Base-by-base conservation (phyloP, 163 green algal genomes). In the Trebouxia gelatinosa region DNA sequence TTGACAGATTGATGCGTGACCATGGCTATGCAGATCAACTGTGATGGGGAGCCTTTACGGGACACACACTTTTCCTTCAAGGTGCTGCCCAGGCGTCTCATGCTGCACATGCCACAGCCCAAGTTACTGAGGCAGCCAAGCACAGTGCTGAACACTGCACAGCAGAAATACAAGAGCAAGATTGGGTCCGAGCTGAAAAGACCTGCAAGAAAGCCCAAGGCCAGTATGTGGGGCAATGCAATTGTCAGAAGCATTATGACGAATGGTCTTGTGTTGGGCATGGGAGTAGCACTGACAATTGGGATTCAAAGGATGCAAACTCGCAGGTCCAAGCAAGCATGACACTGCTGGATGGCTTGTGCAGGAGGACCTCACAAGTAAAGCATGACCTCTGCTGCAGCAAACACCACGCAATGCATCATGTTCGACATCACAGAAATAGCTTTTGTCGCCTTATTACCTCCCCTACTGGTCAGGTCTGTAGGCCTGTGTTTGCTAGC, bases 11-110 rank as follows among this genome's bases (percentile, higher is more conserved):
- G n/a, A n/a, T n/a, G n/a, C n/a, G n/a, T n/a, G n/a, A n/a, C n/a
- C n/a, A n/a, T n/a, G n/a, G n/a, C 9, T 38, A 28, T 61, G 51
- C 66, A 81, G 77, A 74, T 81, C 50, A 82, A 82, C 54, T 64
- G 78, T 64, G 78, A 82, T 74, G 78, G 78, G 19, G 78, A 82
- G 78, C 78, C 78, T 5, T 78, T 82, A 68, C 54, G 78, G 0
- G 68, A 23, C 23, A 43, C 39, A 17, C 39, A 78, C 21, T 78
- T 78, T 38, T 39, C 48, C 23, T 82, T 82, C 78, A 39, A 74
- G 54, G 35, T 82, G 28, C 54, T 82, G 54, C 51, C 51, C 0
- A 57, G 58, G 11, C 54, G 78, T 6, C 57, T 82, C 67, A n/a
- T 31, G 28, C 16, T 82, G 68, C 78, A 82, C 57, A 74, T 82